A percentile compares a stretch with the other conserved stretches of the same genome.
These are phyloP conservation scores for Sugiyamaella lignohabitans DNA, from an alignment of 805 yeast genomes.

Conservation along the genomic window DNA sequence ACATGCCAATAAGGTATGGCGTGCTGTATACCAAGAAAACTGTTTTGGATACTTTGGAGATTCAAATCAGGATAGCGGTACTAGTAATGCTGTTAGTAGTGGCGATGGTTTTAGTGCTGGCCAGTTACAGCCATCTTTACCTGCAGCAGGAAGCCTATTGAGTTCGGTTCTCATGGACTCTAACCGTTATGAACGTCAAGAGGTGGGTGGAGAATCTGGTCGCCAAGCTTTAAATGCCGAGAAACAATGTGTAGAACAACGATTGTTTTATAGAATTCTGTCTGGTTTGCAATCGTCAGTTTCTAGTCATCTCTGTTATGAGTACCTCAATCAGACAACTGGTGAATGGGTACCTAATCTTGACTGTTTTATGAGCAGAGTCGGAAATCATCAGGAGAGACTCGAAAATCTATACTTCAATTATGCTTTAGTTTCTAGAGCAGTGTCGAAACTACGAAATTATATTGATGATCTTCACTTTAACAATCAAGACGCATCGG, in stretches of 20 bases:
- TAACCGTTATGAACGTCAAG: conserved; percentile 23
- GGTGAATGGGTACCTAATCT: conserved; percentile 82
- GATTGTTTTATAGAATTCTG: conserved; percentile 76
- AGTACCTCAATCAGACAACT: conserved; percentile 61
- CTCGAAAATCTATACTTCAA: conserved; percentile 85
- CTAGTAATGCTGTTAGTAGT: conserved; percentile 39
- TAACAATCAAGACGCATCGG: conserved; percentile 36
- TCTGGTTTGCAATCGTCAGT: conserved; percentile 96
- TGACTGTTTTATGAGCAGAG: conserved; percentile 76
- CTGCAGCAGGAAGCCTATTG: conserved; percentile 15
- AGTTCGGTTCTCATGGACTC: conserved; percentile 19
- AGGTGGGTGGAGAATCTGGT: conserved; percentile 25
- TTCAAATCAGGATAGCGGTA: conserved; percentile 78
- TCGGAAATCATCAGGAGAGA: conserved; percentile 85
- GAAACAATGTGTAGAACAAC: conserved; percentile 74
- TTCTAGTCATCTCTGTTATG: conserved; percentile 86
- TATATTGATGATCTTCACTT: conserved; percentile 47
- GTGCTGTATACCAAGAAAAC: conserved; percentile 84
- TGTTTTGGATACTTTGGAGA: conserved; percentile 55
- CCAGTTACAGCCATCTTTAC: neutral
- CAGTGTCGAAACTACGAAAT: conserved; percentile 61
- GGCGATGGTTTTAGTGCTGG: conserved; percentile 5
- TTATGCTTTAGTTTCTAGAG: conserved; percentile 78
- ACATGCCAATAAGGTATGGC: conserved; percentile 90
- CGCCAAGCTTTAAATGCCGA: conserved; percentile 34